Conservation (phyloP, 768 basidiomycete genomes). For the Hydnomerulius pinastri region DNA sequence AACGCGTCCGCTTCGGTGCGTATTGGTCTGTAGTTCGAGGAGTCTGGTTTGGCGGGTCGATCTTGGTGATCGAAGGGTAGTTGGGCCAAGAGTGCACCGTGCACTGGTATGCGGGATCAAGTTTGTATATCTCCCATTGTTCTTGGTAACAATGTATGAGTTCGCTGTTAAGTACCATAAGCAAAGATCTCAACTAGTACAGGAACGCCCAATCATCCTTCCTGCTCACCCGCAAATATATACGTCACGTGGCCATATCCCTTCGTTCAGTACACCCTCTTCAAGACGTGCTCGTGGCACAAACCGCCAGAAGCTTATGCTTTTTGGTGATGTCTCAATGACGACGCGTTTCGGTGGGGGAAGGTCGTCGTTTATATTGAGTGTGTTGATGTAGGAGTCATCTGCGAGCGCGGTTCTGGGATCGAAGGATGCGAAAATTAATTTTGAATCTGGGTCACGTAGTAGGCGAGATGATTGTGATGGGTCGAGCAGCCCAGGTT, state of each 20-base stretch:
- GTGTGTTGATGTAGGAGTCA: conserved; percentile 39
- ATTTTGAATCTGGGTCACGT: conserved; percentile 54
- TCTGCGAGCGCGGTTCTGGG: conserved; percentile 60
- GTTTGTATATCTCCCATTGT: conserved; percentile 86
- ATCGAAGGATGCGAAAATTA: conserved; percentile 78
- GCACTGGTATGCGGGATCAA: conserved; percentile 76
- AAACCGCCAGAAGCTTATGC: conserved; percentile 69
- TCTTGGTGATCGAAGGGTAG: conserved; percentile 23
- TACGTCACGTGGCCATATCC: conserved; percentile 67
- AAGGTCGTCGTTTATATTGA: conserved; percentile 47
- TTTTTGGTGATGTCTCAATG: conserved; percentile 62
- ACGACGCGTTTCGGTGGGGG: conserved; percentile 71
- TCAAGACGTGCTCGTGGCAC: conserved; percentile 68
- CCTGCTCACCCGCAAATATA: conserved; percentile 67
- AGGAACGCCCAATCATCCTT: conserved; percentile 2
- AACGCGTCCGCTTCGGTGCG: conserved; percentile 29
- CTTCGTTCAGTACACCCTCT: conserved; percentile 63
- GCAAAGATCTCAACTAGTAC: conserved; percentile 9
- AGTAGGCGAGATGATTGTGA: conserved; percentile 63
- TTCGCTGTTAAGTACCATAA: conserved; percentile 38
- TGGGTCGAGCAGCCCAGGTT: conserved; percentile 67
- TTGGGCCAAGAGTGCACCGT: conserved; percentile 48
- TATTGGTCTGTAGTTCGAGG: conserved; percentile 6
- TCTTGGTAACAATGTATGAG: conserved; percentile 60
- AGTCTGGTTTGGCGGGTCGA: conserved; percentile 14